These are phyloP conservation scores for Picea abies DNA, from an alignment of 83 land plant species.

Conservation along the genomic window DNA sequence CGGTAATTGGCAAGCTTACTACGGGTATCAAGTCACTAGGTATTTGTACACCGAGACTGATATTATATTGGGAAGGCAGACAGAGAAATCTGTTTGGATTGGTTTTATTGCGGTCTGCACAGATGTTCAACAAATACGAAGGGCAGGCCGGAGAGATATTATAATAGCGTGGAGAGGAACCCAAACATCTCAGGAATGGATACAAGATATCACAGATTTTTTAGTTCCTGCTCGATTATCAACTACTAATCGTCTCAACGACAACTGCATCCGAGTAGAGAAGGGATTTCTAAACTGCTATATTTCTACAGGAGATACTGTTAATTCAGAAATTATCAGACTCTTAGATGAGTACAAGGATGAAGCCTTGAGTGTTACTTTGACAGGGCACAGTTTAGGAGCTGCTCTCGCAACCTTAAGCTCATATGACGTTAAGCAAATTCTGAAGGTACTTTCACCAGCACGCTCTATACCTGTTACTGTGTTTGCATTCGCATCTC, in stretches of 20 bases:
- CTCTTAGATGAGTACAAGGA: conserved; percentile 1
- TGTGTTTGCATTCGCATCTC: conserved; percentile 29
- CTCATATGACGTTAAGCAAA: conserved; percentile 44
- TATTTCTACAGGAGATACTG: conserved; percentile 23
- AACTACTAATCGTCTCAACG: background rate
- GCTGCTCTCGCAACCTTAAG: conserved; percentile 49
- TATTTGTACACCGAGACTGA: conserved; percentile 77
- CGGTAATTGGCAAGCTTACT: conserved; percentile 33
- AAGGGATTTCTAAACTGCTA: conserved; percentile 24
- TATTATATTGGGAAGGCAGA: conserved; percentile 50
- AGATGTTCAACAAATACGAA: conserved; percentile 27
- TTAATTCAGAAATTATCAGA: conserved; percentile 21
- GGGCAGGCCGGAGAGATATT: conserved; percentile 69
- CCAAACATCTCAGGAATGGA: conserved; percentile 73
- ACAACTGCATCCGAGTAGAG: conserved; percentile 16
- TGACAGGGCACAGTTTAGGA: conserved; percentile 65
- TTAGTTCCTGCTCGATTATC: conserved; percentile 30
- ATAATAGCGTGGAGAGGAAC: conserved; percentile 77
- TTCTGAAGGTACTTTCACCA: background rate
- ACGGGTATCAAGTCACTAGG: conserved; percentile 61
- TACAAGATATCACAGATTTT: conserved; percentile 51
- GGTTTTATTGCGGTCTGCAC: conserved; percentile 72
- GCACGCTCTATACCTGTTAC: background rate
- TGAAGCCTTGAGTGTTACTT: conserved; percentile 42
- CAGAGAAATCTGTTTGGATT: conserved; percentile 59